phyloP scores from a whole-genome alignment of 805 yeast genomes.

The Saccharomycopsis synnaedendra region DNA sequence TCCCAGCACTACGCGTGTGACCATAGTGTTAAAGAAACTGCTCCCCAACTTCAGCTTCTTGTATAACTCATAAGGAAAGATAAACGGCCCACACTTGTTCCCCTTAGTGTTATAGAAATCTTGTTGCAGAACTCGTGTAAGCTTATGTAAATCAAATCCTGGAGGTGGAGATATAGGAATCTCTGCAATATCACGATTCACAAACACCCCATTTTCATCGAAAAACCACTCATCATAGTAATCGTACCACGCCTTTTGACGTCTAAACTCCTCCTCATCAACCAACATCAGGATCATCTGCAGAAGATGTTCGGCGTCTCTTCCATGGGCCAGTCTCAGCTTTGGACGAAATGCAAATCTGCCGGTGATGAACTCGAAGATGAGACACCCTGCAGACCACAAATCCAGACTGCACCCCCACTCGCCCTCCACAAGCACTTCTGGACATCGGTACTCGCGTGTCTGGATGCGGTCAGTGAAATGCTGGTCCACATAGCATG shows the following conservation, averaged over 20 bases:
- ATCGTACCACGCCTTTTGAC: slow-evolving; percentile 11
- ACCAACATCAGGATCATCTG: slow-evolving; percentile 60
- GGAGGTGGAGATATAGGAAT: slow-evolving; percentile 11
- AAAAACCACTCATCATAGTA: slow-evolving; percentile 14
- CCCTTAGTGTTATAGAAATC: slow-evolving; percentile 11
- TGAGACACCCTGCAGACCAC: slow-evolving; percentile 91
- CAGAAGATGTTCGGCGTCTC: slow-evolving; percentile 91
- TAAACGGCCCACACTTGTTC: slow-evolving; percentile 16
- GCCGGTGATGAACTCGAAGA: slow-evolving; percentile 87
- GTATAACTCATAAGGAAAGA: slow-evolving; percentile 15
- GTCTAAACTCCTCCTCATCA: slow-evolving; percentile 5
- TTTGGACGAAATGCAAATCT: slow-evolving; percentile 87
- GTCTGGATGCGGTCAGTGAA: slow-evolving; percentile 87
- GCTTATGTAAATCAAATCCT: slow-evolving; percentile 10
- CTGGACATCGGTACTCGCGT: slow-evolving; percentile 88
- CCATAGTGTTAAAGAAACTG: slow-evolving; percentile 7
- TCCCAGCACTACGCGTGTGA: not conserved
- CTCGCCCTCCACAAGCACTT: slow-evolving; percentile 60
- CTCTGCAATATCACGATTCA: not conserved
- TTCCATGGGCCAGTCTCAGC: slow-evolving; percentile 19
- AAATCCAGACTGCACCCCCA: slow-evolving; percentile 97
- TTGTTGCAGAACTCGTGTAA: slow-evolving; percentile 1
- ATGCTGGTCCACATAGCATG: slow-evolving; percentile 72
- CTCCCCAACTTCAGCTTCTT: slow-evolving; percentile 2
- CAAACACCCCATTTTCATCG: slow-evolving; percentile 8